Percentiles rank a stretch among this genome's conserved stretches.
phyloP scores from a whole-genome alignment of 305 asterid species.

The Fraxinus floribunda region DNA sequence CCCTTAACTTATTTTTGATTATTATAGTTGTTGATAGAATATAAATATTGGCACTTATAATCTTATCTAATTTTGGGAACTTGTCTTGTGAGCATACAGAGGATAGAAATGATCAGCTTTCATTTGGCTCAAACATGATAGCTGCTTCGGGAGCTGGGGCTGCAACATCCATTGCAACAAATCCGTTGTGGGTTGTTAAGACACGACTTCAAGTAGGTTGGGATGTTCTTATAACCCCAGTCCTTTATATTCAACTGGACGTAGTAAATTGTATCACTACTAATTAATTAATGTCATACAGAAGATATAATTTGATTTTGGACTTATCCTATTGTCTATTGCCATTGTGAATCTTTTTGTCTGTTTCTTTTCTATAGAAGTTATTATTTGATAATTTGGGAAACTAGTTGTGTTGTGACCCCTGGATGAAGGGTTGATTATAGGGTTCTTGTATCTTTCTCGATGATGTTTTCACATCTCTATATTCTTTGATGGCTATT shows the following conservation, averaged over 20 bases:
- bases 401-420: not conserved
- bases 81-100: constrained; percentile 40
- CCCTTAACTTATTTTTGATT: constrained; percentile 1
- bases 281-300: not conserved
- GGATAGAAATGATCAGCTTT: constrained; percentile 53
- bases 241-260: not conserved
- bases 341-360: not conserved
- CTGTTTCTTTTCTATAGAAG: not conserved
- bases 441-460: not conserved
- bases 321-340: not conserved
- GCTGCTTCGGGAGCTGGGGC: constrained; percentile 97
- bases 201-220: constrained; percentile 86
- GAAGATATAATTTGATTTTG: not conserved
- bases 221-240: constrained; percentile 24
- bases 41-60: not conserved
- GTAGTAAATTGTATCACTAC: not conserved
- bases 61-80: not conserved
- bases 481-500: constrained; percentile 1
- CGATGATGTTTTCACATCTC: not conserved
- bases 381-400: not conserved
- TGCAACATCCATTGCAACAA: constrained; percentile 71
- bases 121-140: constrained; percentile 73
- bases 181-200: constrained; percentile 96
- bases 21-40: constrained; percentile 6
- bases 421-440: not conserved